These are phyloP conservation scores for Paulownia fortunei DNA, from an alignment of 257 asterid genomes.

Conservation along the genomic window DNA sequence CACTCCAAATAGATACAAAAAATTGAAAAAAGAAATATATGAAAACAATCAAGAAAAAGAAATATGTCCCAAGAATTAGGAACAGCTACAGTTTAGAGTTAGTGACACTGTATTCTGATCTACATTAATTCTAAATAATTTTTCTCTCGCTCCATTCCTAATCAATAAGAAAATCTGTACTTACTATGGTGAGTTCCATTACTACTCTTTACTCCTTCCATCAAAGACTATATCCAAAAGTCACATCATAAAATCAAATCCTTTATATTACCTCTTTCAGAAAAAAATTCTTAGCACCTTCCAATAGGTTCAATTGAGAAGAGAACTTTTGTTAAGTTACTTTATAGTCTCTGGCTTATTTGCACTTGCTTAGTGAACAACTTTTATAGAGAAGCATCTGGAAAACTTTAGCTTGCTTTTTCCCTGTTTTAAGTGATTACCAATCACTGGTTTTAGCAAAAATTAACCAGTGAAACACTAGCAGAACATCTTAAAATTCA, in stretches of 20 bases:
- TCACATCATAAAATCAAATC: not conserved
- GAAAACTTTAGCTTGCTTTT: not conserved
- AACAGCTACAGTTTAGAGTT: not conserved
- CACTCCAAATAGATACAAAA: not conserved
- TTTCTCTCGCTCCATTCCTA: not conserved
- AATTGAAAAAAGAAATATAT: not conserved
- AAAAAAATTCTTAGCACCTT: not conserved
- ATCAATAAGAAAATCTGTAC: not conserved
- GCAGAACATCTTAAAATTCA: too few relatives aligned
- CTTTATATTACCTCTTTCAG: not conserved
- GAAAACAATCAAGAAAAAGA: not conserved
- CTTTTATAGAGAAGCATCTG: not conserved
- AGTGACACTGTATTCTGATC: not conserved
- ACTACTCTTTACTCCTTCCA: not conserved
- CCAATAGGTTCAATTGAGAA: not conserved
- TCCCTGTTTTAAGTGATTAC: not conserved
- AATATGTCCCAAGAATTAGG: not conserved
- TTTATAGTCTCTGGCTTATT: not conserved
- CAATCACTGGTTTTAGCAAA: not conserved
- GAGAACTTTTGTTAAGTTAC: not conserved
- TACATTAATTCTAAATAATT: not conserved
- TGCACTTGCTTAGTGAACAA: not conserved
- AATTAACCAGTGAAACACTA: not conserved
- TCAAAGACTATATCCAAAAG: not conserved
- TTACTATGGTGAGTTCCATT: not conserved